These are phyloP conservation scores for Trametes cingulata DNA, from an alignment of 768 basidiomycete genomes.

Conservation along the genomic window DNA sequence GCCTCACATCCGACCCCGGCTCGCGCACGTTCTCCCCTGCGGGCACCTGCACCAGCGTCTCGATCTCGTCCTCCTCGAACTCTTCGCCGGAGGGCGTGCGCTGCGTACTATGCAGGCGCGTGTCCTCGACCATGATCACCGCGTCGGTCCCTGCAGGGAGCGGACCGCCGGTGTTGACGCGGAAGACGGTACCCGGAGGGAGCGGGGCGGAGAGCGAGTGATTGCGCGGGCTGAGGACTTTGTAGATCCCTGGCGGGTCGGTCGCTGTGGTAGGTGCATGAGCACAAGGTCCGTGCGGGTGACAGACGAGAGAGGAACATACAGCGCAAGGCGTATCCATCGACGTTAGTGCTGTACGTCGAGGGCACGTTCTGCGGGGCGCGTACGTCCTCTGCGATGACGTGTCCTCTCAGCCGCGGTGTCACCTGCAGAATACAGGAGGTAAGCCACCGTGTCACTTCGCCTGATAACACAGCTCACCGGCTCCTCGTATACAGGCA, in stretches of 20 bases:
- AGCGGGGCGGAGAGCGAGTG: slow-evolving; percentile 38
- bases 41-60: slow-evolving; percentile 62
- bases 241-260: slow-evolving; percentile 64
- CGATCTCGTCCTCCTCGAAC: slow-evolving; percentile 71
- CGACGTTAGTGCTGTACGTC: slow-evolving; percentile 76
- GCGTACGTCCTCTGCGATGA: slow-evolving; percentile 75
- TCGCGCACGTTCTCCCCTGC: slow-evolving; percentile 70
- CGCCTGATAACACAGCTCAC: slow-evolving; percentile 37
- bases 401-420: slow-evolving; percentile 57
- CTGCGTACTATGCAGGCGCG: slow-evolving; percentile 61
- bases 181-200: slow-evolving; percentile 54
- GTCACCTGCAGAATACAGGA: slow-evolving; percentile 54
- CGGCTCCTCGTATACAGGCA: slow-evolving; percentile 41
- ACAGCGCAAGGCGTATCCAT: slow-evolving; percentile 86
- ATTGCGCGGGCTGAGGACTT: slow-evolving; percentile 60
- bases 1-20: slow-evolving; percentile 71
- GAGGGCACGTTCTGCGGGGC: slow-evolving; percentile 66
- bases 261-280: slow-evolving; percentile 44
- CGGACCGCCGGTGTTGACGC: slow-evolving; percentile 86
- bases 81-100: slow-evolving; percentile 40
- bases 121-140: slow-evolving; percentile 94
- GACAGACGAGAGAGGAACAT: slow-evolving; percentile 22
- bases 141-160: slow-evolving; percentile 74
- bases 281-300: neutral
- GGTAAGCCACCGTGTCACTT: neutral